These are phyloP conservation scores for Rhynchospora breviuscula DNA, from an alignment of 176 grass and related monocot genomes.

Conservation along the genomic window DNA sequence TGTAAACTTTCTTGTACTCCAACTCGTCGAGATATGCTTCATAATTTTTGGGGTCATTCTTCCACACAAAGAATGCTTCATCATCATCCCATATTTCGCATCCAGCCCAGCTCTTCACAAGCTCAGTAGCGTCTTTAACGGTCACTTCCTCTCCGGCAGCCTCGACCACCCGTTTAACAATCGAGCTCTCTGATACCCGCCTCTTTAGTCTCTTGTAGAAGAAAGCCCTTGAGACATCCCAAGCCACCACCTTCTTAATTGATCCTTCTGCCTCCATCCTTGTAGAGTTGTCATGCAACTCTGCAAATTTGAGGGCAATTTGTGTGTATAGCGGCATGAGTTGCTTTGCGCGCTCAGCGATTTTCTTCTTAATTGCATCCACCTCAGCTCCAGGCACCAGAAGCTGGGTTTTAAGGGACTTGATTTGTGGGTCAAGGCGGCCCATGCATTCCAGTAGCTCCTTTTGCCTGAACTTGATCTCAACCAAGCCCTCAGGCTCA, in stretches of 20 bases:
- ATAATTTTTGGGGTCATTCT: slow-evolving; percentile 65
- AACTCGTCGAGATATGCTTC: slow-evolving; percentile 58
- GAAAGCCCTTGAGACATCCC: slow-evolving; percentile 67
- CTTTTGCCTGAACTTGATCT: slow-evolving; percentile 90
- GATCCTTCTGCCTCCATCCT: slow-evolving; percentile 94
- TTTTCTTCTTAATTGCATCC: slow-evolving; percentile 50
- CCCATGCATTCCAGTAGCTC: slow-evolving; percentile 87
- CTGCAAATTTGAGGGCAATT: slow-evolving; percentile 88
- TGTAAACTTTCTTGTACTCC: slow-evolving; percentile 52
- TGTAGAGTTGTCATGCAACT: slow-evolving; percentile 75
- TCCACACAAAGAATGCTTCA: slow-evolving; percentile 83
- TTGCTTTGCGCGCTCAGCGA: slow-evolving; percentile 56
- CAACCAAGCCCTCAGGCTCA: slow-evolving; percentile 82
- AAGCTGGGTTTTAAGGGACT: slow-evolving; percentile 55
- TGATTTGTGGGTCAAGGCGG: slow-evolving; percentile 72
- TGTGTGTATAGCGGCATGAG: slow-evolving; percentile 83
- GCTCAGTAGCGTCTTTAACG: slow-evolving; percentile 44
- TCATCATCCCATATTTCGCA: slow-evolving; percentile 63
- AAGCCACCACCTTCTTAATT: slow-evolving; percentile 72
- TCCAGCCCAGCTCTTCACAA: slow-evolving; percentile 58
- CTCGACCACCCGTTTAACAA: slow-evolving; percentile 54
- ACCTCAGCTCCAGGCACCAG: slow-evolving; percentile 46
- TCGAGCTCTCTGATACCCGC: slow-evolving; percentile 58
- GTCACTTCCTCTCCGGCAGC: slow-evolving; percentile 59
- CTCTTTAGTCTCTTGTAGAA: slow-evolving; percentile 83